Evolutionary conservation across 495 filamentous ascomycete genomes (phyloP), one percentile per base, ranked within the genome.

Genomic region (Cryomyces antarcticus): DNA sequence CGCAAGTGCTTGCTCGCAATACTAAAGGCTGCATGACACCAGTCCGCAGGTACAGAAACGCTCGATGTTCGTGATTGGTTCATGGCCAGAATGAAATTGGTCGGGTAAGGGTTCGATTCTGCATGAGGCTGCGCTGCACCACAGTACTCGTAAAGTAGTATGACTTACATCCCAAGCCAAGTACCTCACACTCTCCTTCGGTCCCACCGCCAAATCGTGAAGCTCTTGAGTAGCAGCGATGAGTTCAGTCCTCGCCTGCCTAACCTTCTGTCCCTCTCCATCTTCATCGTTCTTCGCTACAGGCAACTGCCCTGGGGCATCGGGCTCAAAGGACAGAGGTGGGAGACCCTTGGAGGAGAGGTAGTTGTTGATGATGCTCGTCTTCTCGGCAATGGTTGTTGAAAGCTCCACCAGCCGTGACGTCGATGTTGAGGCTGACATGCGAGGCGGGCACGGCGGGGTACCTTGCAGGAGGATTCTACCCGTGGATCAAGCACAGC

Each of bases 291-390:
- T 4, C 4, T 29, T 34, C 6, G 29, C 28, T 1, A 45, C 29
- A 4, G 43, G 43, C 36, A 45, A 40, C 6, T 45, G 36, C 12
- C 36, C 36, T 9, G 42, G 46, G 37, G 30, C 42, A 45, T 31
- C 31, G 42, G 43, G 33, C 13, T 44, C 42, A 34, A 49, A 49
- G n/a, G 46, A 49, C 31, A 38, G 42, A 13, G 11, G 28, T 6
- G 42, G 37, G 28, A 49, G 37, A 38, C 43, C 24, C 27, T 44
- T 45, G 17, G 17, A 9, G 11, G 31, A 17, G 31, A 49, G 39
- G 38, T 36, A 44, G 5, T 45, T 17, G 38, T 44, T 41, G 31
- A 49, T 31, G 33, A 42, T 44, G 3, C 12, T 36, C 29, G 46
- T 45, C 29, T 45, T 17, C 28, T 13, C 30, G 28, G 35, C 37